Base-by-base conservation (phyloP, 176 grass and related monocot genomes). In the Oryza coarctata region DNA sequence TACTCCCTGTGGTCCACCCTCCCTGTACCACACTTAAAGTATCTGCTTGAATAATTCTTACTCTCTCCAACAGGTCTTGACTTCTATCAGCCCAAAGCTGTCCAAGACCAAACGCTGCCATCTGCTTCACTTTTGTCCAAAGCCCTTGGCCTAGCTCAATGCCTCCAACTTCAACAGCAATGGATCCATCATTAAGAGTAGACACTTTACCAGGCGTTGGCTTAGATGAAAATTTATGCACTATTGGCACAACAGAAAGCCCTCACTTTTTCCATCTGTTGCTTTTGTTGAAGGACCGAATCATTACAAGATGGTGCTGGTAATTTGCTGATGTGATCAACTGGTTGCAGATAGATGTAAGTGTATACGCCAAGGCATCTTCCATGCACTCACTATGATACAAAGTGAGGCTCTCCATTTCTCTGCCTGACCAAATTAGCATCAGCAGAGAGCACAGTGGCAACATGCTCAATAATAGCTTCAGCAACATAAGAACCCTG, bases 61-160 rank as follows among this genome's bases (percentile, higher is more conserved):
- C 80, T 82, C 76, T 94, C 63, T 93, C 86, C 70, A 94, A 77
- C 69, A 98, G 88, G 17, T 81, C 79, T 76, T 91, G 77, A 80
- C 79, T 90, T 86, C 18, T 45, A 86, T 91, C 89, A 88, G 61
- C 30, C 82, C 90, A 94, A 72, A 98, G 63, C 80, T 91, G 88
- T 41, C 95, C 92, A 83, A 98, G 84, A 85, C 83, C 79, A 78
- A 91, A 98, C 14, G 95, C 92, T 47, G 84, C 28, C 90, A 94
- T 93, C 83, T 98, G 95, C 77, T 88, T 98, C 79, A 98, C 95
- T 87, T 98, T 98, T 80, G 95, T 98, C 92, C 90, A 94, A 72
- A 98, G 88, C 18, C 95, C 95, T 84, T 98, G 95, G 7, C 95
- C 95, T 85, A 98, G 68, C 58, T 98, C 95, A 86, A 98, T 93